phyloP scores from a whole-genome alignment of 2,329 filamentous ascomycete genomes.

The Alternaria conjuncta region DNA sequence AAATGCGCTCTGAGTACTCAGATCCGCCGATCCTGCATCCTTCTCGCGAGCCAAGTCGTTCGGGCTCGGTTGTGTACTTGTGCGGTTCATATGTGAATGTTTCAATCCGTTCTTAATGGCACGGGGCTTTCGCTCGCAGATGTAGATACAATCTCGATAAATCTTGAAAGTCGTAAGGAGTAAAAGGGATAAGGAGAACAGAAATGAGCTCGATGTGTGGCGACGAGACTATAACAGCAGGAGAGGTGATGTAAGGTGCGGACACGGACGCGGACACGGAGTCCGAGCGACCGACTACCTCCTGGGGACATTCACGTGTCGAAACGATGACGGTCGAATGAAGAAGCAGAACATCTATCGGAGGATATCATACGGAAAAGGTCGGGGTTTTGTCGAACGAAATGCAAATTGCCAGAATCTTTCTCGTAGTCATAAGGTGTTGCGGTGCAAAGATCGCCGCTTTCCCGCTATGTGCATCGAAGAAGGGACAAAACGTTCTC shows the following conservation, averaged over 20 bases:
- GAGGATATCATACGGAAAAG: neutral
- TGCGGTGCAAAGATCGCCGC: neutral
- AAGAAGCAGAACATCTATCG: neutral
- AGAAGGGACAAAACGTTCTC: neutral
- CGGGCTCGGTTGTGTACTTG: neutral
- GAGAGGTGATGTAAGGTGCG: neutral
- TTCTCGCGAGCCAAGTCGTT: neutral
- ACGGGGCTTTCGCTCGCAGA: neutral
- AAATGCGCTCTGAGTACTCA: neutral
- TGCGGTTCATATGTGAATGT: neutral
- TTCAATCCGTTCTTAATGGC: neutral
- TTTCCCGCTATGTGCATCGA: neutral
- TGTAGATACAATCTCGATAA: neutral
- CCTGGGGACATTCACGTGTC: neutral
- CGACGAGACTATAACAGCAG: neutral
- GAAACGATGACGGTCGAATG: neutral
- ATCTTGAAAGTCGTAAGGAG: neutral
- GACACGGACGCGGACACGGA: slow-evolving; percentile 1
- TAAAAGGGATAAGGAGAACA: neutral
- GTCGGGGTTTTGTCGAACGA: fast-evolving
- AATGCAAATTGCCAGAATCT: fast-evolving
- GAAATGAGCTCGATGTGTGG: neutral
- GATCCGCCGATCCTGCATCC: neutral
- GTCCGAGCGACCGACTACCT: neutral
- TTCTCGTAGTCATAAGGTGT: neutral